phyloP scores from a whole-genome alignment of 495 filamentous ascomycete genomes.

The Aspergillus cristatus region DNA sequence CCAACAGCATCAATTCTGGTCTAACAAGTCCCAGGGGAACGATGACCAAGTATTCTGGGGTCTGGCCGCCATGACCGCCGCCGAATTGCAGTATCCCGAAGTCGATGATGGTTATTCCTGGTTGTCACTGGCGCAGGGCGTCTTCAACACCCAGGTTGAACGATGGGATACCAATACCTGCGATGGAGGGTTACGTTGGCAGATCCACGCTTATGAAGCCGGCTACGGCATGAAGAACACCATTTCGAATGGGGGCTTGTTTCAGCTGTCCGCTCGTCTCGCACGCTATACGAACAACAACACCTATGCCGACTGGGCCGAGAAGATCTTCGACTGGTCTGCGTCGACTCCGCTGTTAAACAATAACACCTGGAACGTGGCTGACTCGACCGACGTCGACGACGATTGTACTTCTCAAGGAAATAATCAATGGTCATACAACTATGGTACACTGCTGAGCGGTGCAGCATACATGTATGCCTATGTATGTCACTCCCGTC shows the following conservation, averaged over 20 bases:
- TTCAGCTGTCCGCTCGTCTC: constrained; percentile 62
- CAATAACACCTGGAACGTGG: constrained; percentile 44
- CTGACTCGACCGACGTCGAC: constrained; percentile 38
- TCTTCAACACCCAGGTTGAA: constrained; percentile 54
- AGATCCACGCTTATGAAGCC: constrained; percentile 31
- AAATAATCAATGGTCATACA: constrained; percentile 55
- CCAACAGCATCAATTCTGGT: constrained; percentile 1
- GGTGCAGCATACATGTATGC: constrained; percentile 65
- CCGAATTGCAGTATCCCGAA: constrained; percentile 54
- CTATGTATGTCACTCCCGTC: constrained; percentile 27
- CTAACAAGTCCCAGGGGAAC: constrained; percentile 38
- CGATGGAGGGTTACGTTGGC: constrained; percentile 41
- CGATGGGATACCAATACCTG: constrained; percentile 45
- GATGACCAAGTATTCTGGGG: constrained; percentile 65
- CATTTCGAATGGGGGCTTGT: constrained; percentile 57
- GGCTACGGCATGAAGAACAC: constrained; percentile 54
- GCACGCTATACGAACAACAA: constrained; percentile 62
- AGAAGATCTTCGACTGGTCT: constrained; percentile 61
- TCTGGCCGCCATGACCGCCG: constrained; percentile 58
- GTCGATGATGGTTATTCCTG: constrained; percentile 46
- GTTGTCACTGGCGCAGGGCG: constrained; percentile 62
- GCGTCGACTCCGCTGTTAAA: constrained; percentile 48
- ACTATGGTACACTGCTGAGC: constrained; percentile 53
- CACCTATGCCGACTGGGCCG: constrained; percentile 63
- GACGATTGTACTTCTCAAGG: constrained; percentile 42